Conservation (phyloP, 805 yeast species). For the Candida coquimbonensis region DNA sequence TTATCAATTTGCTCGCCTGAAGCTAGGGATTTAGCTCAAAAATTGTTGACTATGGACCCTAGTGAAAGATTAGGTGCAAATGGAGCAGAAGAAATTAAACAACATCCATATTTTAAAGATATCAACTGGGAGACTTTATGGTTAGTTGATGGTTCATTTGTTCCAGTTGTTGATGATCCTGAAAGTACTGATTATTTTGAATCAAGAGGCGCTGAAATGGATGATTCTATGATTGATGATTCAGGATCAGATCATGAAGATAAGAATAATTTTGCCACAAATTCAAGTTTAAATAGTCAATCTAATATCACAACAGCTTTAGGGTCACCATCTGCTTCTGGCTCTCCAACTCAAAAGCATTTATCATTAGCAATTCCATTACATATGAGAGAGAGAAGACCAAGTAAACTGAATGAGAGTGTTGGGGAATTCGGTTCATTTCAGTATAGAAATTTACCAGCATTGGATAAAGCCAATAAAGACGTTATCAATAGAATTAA, state of each 20-base stretch:
- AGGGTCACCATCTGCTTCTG: slow-evolving; percentile 24
- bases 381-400: slow-evolving; percentile 61
- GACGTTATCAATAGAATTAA: slow-evolving; percentile 85
- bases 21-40: slow-evolving; percentile 68
- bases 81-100: slow-evolving; percentile 73
- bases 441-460: slow-evolving; percentile 80
- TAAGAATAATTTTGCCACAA: slow-evolving; percentile 6
- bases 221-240: slow-evolving; percentile 45
- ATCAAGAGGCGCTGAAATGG: slow-evolving; percentile 73
- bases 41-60: slow-evolving; percentile 59
- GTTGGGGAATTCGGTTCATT: slow-evolving; percentile 85
- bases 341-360: slow-evolving; percentile 30
- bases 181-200: slow-evolving; percentile 91
- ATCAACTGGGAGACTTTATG: slow-evolving; percentile 72
- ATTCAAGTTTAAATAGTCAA: slow-evolving; percentile 4
- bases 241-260: slow-evolving; percentile 26
- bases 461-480: slow-evolving; percentile 87
- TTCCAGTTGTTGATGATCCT: slow-evolving; percentile 73
- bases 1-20: slow-evolving; percentile 48
- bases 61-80: slow-evolving; percentile 62
- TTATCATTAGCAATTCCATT: slow-evolving; percentile 46
- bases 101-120: slow-evolving; percentile 69
- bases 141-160: slow-evolving; percentile 69
- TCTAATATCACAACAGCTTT: slow-evolving; percentile 14
- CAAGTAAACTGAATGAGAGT: slow-evolving; percentile 59